Base-by-base conservation (phyloP, 2,329 filamentous ascomycete genomes). In the Byssoonygena ceratinophila region DNA sequence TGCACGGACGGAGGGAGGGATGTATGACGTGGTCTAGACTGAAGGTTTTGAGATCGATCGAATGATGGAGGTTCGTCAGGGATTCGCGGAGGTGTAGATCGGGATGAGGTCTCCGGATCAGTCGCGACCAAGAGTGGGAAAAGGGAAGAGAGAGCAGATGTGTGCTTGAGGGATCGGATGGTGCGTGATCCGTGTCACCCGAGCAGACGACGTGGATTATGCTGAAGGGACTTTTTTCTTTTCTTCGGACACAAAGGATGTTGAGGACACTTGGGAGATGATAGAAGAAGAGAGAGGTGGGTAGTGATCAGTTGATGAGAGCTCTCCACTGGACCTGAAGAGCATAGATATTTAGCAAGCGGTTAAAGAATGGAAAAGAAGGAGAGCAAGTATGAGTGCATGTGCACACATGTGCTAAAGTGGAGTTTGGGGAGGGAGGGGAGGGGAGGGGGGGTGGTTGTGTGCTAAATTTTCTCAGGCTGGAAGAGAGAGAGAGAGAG, bases 101-200 rank as follows among this genome's bases (percentile, higher is more conserved):
- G 18, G 37, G n/a, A 6, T 25, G 22, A 14, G n/a, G 57, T 46
- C 54, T 52, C 41, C 40, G 52, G 51, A 50, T 32, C 5, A 23
- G 12, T 44, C 5, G 2, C 8, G 9, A 32, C 20, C 34, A 4
- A 58, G 57, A 60, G 57, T 32, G 53, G 55, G 47, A 47, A 52
- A 43, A 32, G 14, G 12, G 32, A 39, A 40, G 20, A 47, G 40
- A 40, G 22, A 49, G 47, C 46, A 53, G 59, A 59, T 58, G 40
- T 16, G 14, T 6, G 9, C 59, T 59, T 41, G 51, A 57, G 50
- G 50, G 52, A 43, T 52, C 60, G 58, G 58, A 60, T 61, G 60
- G 59, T 57, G 59, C 58, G 59, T 59, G 60, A 61, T 59, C 61
- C 62, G 60, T 58, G 58, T 57, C 54, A 59, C 46, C 46, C 41